These are phyloP conservation scores for Coemansia sp. DNA, from an alignment of 192 early-diverging fungal genomes.

Conservation along the genomic window DNA sequence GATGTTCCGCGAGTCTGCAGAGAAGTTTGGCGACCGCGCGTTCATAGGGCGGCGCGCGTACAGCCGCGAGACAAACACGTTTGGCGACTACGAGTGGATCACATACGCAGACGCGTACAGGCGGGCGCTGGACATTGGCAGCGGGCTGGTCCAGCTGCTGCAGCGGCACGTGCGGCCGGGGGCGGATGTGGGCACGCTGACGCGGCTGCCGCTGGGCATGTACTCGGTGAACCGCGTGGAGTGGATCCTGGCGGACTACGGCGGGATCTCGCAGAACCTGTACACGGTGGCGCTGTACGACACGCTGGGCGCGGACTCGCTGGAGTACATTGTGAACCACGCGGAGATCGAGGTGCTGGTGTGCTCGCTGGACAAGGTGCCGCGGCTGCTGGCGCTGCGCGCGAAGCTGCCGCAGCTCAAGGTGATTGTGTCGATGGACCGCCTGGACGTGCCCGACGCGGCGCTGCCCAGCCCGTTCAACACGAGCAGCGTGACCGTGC, in stretches of 20 bases:
- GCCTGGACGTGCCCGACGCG: constrained; percentile 24
- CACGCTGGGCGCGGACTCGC: constrained; percentile 79
- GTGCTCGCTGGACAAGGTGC: constrained; percentile 60
- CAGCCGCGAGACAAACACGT: constrained; percentile 58
- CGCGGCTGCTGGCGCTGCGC: constrained; percentile 59
- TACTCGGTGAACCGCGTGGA: constrained; percentile 76
- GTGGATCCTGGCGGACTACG: constrained; percentile 73
- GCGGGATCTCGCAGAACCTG: constrained; percentile 61
- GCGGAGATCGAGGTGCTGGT: constrained; percentile 72
- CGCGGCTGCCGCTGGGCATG: constrained; percentile 59
- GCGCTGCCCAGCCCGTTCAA: constrained; percentile 43
- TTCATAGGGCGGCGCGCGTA: constrained; percentile 67
- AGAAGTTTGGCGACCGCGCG: constrained; percentile 52
- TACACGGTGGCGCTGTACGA: constrained; percentile 83
- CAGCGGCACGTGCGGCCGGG: constrained; percentile 50
- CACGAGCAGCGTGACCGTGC: constrained; percentile 40
- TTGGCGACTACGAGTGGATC: constrained; percentile 69
- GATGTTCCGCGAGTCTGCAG: constrained; percentile 54
- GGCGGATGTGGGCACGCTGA: constrained; percentile 27
- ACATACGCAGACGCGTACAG: constrained; percentile 65
- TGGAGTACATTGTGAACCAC: constrained; percentile 86
- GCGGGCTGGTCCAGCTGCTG: constrained; percentile 64
- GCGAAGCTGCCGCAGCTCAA: constrained; percentile 66
- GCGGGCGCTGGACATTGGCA: constrained; percentile 63
- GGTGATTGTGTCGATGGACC: constrained; percentile 74